Evolutionary conservation across 2,329 filamentous ascomycete species (phyloP).

Genomic region (Ophiocordyceps sinensis): DNA sequence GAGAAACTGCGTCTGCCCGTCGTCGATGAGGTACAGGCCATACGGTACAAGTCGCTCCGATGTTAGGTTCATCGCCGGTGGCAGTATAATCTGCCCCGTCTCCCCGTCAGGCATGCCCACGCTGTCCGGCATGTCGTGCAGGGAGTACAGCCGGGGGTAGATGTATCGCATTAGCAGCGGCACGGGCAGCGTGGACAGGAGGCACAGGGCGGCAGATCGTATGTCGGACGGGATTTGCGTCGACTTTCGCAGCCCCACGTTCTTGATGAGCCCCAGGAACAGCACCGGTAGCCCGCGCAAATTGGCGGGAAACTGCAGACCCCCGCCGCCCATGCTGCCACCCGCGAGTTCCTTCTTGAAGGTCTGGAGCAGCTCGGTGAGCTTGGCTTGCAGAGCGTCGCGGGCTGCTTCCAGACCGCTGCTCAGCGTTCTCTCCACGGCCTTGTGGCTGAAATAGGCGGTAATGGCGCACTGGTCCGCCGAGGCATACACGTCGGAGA

Average conservation of each 20-base stretch:
- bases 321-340: conserved; percentile 88
- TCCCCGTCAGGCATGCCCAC: conserved; percentile 73
- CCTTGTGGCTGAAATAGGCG: conserved; percentile 93
- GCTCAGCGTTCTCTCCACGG: conserved; percentile 77
- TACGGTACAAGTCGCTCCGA: conserved; percentile 80
- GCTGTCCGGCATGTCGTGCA: conserved; percentile 93
- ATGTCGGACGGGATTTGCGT: conserved; percentile 90
- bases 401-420: conserved; percentile 80
- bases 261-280: conserved; percentile 91
- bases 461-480: conserved; percentile 90
- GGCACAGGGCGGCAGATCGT: conserved; percentile 79
- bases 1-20: conserved; percentile 93
- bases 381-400: conserved; percentile 80
- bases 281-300: conserved; percentile 75
- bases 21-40: conserved; percentile 90
- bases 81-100: conserved; percentile 80
- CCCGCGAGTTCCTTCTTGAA: conserved; percentile 95
- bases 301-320: conserved; percentile 88
- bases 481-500: conserved; percentile 86
- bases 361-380: conserved; percentile 82
- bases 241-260: conserved; percentile 84
- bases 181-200: conserved; percentile 84
- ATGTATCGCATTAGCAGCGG: conserved; percentile 90
- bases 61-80: conserved; percentile 71
- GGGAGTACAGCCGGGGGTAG: conserved; percentile 68